These are phyloP conservation scores for Rutstroemia sp. DNA, from an alignment of 2,329 filamentous ascomycete genomes.

Conservation along the genomic window DNA sequence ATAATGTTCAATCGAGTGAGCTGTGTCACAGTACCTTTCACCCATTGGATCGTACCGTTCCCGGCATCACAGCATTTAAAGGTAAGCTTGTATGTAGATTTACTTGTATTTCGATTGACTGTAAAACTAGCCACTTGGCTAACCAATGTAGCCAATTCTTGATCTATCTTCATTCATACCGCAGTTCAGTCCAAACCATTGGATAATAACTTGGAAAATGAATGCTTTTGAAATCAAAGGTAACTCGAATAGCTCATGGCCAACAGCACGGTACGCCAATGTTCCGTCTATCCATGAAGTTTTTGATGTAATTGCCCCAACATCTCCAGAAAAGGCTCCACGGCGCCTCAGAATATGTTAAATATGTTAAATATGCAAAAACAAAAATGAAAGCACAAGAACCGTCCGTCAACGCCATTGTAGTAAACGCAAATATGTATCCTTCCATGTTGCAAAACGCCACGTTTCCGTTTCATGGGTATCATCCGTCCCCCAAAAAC, in stretches of 20 bases:
- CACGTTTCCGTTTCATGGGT: slow-evolving; percentile 8
- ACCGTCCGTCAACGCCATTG: neutral
- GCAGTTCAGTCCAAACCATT: neutral
- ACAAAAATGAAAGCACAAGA: no score
- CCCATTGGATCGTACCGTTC: neutral
- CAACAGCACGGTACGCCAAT: no score
- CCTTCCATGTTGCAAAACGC: slow-evolving; percentile 2
- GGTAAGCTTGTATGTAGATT: no score
- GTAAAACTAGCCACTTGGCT: neutral
- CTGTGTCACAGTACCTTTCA: neutral
- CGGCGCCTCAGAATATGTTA: neutral
- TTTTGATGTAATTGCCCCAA: neutral
- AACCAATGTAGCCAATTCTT: neutral
- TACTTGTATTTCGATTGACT: no score
- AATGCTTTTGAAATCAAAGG: no score
- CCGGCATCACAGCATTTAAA: neutral
- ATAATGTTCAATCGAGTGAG: neutral
- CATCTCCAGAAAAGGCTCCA: neutral
- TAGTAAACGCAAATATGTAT: neutral
- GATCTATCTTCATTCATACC: neutral
- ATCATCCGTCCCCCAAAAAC: slow-evolving; percentile 7
- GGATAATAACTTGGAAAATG: no score
- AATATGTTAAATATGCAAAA: neutral
- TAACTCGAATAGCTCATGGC: no score
- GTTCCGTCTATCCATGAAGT: no score